Base-by-base conservation (phyloP, 495 filamentous ascomycete genomes). In the Delitschia confertaspora region DNA sequence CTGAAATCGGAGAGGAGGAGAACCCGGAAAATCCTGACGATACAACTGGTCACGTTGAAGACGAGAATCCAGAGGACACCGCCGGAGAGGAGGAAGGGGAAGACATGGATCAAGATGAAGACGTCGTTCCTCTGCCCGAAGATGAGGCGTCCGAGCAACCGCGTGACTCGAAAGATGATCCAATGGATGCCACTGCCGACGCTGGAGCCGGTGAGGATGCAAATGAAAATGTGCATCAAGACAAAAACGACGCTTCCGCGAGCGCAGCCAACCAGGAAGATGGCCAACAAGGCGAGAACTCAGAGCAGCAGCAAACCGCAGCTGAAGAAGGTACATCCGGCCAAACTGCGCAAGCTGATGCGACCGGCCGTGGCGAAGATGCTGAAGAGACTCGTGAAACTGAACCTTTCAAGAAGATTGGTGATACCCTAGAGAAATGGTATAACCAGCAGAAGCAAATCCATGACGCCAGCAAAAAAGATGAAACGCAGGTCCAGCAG, bases 391-490 rank as follows among this genome's bases (percentile, higher is more conserved):
- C 55, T 34, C 22, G 26, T 5, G 53, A 62, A 13, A 47, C 60
- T 16, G 69, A 82, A 39, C 79, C 86, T 2, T 93, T 93, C 69
- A 86, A 89, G 66, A 89, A 91, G 47, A 72, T 99, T 42, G 93
- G 93, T 1, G 85, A 95, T 66, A 79, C 82, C 16, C 70, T 99
- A n/a, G 88, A 95, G 54, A 70, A 79, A 49, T 99, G 88, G 88
- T 85, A 95, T 61, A 76, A 81, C 29, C 79, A 79, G 49, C 83
- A 88, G 51, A 71, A 74, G 20, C 76, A 93, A 42, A 95, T 99
- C 42, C 65, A 74, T 50, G 72, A 82, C 40, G 71, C 82, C 7
- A 70, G 74, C 25, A 67, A 84, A 37, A 72, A 83, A 33, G 69
- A 80, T 29, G 67, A 79, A 9, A 72, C 71, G 2, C 66, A 74